Base-by-base conservation (phyloP, 345 rosid genomes). In the Hibiscus mutabilis region DNA sequence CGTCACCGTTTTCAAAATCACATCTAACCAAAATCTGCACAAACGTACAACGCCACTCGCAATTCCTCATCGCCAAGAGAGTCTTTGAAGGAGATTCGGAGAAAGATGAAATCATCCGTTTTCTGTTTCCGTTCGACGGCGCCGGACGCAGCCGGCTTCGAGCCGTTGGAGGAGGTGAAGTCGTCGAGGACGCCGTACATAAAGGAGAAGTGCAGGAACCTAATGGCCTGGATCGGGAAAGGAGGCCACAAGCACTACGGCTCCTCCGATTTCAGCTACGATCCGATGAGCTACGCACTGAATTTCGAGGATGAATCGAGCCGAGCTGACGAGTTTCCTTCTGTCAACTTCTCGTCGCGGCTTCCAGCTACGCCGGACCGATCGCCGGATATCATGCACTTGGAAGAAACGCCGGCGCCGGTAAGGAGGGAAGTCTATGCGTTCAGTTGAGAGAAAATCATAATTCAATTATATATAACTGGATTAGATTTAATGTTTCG, bases 201-300 rank as follows among this genome's bases (percentile, higher is more conserved):
- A 21, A 74, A 72, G 76, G 85, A 86, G 25, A 78, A 72, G 4
- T 86, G 85, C 56, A 73, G 82, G 1, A 72, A 83, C 3, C 68
- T 85, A 19, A 83, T 82, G 2, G 67, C 89, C 0, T 75, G 74
- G 42, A 75, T 84, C 61, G 79, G 81, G 0, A 79, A 65, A 72
- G 57, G 74, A 21, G 56, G 66, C n/a, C 68, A 80, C 25, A 82
- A 69, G 58, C 85, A 81, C 2, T 46, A 76, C 25, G 51, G 60
- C 57, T 78, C 88, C 4, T 79, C 72, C 1, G 91, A 92, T 73
- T 87, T 88, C 69, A 73, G 84, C 19, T 92, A 90, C 79, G 96
- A 90, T 60, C 83, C 85, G 5, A 25, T 73, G 79, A 92, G 92
- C 42, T 92, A 90, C 72, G 81, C 87, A 10, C 83, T 88, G 27